Conservation (phyloP, 2,329 filamentous ascomycete species). For the Hypoxylon sp. region DNA sequence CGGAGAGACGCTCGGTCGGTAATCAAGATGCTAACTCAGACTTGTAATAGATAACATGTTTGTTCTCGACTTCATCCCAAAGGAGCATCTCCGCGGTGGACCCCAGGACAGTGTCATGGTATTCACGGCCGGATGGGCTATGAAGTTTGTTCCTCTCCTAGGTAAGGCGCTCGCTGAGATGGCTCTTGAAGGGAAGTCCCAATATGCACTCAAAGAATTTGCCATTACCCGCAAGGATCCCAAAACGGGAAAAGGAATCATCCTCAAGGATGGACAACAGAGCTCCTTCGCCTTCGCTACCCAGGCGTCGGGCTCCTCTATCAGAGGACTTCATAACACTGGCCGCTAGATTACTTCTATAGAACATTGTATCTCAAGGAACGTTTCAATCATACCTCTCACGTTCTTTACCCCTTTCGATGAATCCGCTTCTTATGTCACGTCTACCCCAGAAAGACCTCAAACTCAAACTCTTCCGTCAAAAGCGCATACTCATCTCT, state of each 20-base stretch:
- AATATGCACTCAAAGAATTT: slow-evolving; percentile 1
- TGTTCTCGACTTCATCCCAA: slow-evolving; percentile 1
- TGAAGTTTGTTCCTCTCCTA: slow-evolving; percentile 4
- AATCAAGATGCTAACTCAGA: not conserved
- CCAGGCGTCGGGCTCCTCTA: slow-evolving; percentile 4
- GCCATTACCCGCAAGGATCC: not conserved
- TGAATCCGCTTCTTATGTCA: slow-evolving; percentile 14
- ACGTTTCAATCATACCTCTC: too few relatives aligned
- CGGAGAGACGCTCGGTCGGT: too few relatives aligned
- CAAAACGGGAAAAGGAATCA: slow-evolving; percentile 1
- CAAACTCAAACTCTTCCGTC: slow-evolving; percentile 53
- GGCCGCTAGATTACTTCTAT: not conserved
- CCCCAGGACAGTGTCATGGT: slow-evolving; percentile 1
- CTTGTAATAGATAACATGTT: slow-evolving; percentile 1
- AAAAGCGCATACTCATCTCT: slow-evolving; percentile 56
- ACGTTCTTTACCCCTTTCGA: too few relatives aligned
- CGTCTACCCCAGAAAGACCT: slow-evolving; percentile 53
- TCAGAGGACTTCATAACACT: not conserved
- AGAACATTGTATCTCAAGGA: not conserved
- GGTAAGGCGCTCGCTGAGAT: slow-evolving; percentile 7
- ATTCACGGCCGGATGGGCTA: slow-evolving; percentile 10
- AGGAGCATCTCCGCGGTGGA: not conserved
- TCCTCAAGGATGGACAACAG: not conserved
- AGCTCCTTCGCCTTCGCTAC: not conserved
- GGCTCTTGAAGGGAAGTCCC: not conserved